Evolutionary conservation across 306 rosid genomes (phyloP).

Genomic region (barrel medic (Medicago truncatula)): MtrunA17r5.0-ANR NC_053044.1:37324501-37325000

Average conservation of each 20-base stretch:
- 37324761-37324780: slow-evolving; percentile 23
- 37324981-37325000: no score
- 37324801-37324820: neutral
- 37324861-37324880: no score
- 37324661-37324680: no score
- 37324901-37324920: no score
- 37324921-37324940: no score
- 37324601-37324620: neutral
- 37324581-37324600: neutral
- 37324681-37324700: neutral
- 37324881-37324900: no score
- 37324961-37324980: no score
- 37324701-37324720: neutral
- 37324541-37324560: no score
- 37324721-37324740: slow-evolving; percentile 31
- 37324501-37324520: no score
- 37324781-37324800: slow-evolving; percentile 8
- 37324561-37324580: no score
- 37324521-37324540: no score
- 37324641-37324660: neutral
- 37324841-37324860: neutral
- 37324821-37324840: neutral
- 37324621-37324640: neutral
- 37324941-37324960: no score
- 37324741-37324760: slow-evolving; percentile 30